Conservation (phyloP, 257 asterid species). For the Lantana camara region DNA sequence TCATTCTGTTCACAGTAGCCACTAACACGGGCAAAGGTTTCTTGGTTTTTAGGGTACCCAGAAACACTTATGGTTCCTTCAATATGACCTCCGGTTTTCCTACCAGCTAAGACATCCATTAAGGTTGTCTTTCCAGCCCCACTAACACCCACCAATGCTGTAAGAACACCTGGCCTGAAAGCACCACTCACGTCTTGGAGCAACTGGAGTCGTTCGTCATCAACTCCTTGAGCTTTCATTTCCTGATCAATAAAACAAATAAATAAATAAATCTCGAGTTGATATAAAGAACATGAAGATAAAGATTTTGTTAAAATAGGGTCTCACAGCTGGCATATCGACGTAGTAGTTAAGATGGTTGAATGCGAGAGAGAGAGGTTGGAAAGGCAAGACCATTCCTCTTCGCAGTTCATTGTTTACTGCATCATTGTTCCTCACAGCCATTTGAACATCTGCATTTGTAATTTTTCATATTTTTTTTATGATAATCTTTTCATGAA, state of each 20-base stretch:
- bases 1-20: constrained; percentile 93
- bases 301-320: neutral
- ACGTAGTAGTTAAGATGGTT: constrained; percentile 75
- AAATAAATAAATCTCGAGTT: constrained; percentile 13
- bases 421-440: constrained; percentile 26
- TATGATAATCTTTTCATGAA: neutral
- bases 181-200: constrained; percentile 80
- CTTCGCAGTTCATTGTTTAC: constrained; percentile 41
- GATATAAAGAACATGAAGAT: neutral
- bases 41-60: constrained; percentile 77
- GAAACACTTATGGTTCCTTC: constrained; percentile 81
- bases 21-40: constrained; percentile 82
- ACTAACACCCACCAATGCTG: constrained; percentile 86
- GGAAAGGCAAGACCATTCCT: constrained; percentile 81
- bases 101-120: constrained; percentile 90
- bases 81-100: constrained; percentile 79
- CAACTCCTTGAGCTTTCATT: constrained; percentile 75
- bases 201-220: constrained; percentile 62
- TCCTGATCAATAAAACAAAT: constrained; percentile 66
- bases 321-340: constrained; percentile 84
- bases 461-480: neutral
- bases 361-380: constrained; percentile 81
- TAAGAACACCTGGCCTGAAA: constrained; percentile 76
- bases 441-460: constrained; percentile 57
- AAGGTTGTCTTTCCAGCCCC: constrained; percentile 96